Evolutionary conservation across 2,329 filamentous ascomycete species (phyloP).

Genomic region (Cercospora sp.): DNA sequence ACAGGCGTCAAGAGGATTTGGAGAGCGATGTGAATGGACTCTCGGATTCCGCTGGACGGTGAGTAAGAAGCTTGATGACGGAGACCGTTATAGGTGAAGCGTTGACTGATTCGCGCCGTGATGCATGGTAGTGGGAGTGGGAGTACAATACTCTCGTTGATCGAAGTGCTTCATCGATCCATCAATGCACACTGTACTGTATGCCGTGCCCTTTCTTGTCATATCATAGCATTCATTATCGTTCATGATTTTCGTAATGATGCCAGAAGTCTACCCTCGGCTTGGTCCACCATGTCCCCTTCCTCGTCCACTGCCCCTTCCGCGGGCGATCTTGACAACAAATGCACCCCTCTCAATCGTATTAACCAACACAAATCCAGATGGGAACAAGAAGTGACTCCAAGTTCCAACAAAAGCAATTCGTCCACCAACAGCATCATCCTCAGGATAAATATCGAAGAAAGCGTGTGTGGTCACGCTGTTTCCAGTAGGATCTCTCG

Average conservation of each 20-base stretch:
- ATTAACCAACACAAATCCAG: slow-evolving; percentile 53
- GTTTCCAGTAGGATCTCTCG: slow-evolving; percentile 48
- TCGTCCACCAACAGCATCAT: slow-evolving; percentile 12
- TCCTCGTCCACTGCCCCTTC: not conserved
- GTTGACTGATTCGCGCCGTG: not conserved
- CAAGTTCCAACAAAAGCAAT: slow-evolving; percentile 47
- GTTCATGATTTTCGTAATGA: not conserved
- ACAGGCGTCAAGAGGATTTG: too few species aligned
- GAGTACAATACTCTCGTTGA: not conserved
- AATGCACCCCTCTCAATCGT: slow-evolving; percentile 51
- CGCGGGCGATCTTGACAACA: not conserved
- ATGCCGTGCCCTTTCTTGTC: not conserved
- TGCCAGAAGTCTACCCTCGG: not conserved
- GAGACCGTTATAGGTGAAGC: not conserved
- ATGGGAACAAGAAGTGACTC: slow-evolving; percentile 50
- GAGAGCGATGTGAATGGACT: not conserved
- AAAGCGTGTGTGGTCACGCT: slow-evolving; percentile 49
- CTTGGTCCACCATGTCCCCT: not conserved
- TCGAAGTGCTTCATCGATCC: not conserved
- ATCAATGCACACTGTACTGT: not conserved
- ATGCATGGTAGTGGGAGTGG: not conserved
- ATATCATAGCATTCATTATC: not conserved
- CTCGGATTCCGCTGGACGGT: not conserved
- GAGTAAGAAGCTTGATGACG: not conserved
- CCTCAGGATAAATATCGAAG: slow-evolving; percentile 54